phyloP scores from a whole-genome alignment of 2,329 filamentous ascomycete species.

The Penicillium sp. region DNA sequence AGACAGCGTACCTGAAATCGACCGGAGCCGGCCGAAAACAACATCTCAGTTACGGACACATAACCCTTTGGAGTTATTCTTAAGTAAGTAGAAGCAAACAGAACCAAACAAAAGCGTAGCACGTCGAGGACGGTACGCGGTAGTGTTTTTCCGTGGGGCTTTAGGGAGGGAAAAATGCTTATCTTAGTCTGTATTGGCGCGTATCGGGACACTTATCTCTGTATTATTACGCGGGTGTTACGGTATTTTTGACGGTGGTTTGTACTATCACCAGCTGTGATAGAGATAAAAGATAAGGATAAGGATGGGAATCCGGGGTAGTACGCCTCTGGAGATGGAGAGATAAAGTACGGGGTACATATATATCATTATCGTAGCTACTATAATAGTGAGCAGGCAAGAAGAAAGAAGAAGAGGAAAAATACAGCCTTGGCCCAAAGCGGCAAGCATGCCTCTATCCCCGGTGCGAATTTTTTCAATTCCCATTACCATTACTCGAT shows the following conservation, averaged over 20 bases:
- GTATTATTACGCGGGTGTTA: background rate
- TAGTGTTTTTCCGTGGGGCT: background rate
- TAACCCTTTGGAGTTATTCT: background rate
- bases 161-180: no score
- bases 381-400: background rate
- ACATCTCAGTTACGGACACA: background rate
- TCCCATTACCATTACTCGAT: slow-evolving; percentile 14
- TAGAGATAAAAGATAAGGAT: background rate
- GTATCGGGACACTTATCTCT: background rate
- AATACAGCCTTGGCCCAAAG: slow-evolving; percentile 6
- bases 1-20: background rate
- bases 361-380: background rate
- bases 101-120: background rate
- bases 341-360: background rate
- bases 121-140: background rate
- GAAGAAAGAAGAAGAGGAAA: background rate
- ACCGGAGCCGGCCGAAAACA: slow-evolving; percentile 13
- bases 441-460: slow-evolving; percentile 14
- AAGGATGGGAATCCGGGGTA: background rate
- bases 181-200: background rate
- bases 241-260: background rate
- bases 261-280: background rate
- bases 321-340: no score
- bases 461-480: slow-evolving; percentile 1
- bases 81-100: background rate